Percentiles rank a stretch among this genome's conserved stretches.
These are phyloP conservation scores for Apiospora sp. DNA, from an alignment of 2,329 filamentous ascomycete genomes.

Conservation along the genomic window DNA sequence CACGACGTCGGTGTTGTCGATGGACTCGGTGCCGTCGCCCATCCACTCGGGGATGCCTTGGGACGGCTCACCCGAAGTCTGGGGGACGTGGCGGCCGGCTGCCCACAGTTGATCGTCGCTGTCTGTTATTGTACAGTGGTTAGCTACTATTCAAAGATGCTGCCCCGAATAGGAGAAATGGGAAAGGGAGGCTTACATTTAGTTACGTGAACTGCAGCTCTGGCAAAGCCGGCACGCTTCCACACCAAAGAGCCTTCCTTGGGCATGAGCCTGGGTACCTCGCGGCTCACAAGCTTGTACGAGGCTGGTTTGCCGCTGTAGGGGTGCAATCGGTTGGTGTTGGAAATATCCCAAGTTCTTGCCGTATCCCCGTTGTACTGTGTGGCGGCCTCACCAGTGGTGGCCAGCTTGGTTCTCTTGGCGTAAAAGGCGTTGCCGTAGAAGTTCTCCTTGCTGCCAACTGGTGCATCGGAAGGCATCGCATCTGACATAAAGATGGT, in stretches of 20 bases:
- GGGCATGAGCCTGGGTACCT: conserved; percentile 80
- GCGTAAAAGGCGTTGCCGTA: conserved; percentile 93
- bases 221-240: conserved; percentile 88
- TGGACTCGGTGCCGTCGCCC: conserved; percentile 69
- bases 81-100: conserved; percentile 85
- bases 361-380: conserved; percentile 84
- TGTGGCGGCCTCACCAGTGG: conserved; percentile 71
- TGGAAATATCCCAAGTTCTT: conserved; percentile 90
- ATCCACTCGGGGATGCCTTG: conserved; percentile 80
- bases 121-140: conserved; percentile 56
- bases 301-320: conserved; percentile 84
- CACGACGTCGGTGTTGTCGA: conserved; percentile 86
- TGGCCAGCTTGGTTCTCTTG: conserved; percentile 81
- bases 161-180: too few relatives aligned
- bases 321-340: conserved; percentile 83
- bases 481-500: conserved; percentile 87
- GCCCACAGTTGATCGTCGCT: conserved; percentile 83
- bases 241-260: conserved; percentile 84
- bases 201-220: conserved; percentile 88
- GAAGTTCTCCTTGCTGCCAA: conserved; percentile 82
- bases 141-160: not conserved
- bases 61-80: conserved; percentile 83
- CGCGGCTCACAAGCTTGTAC: conserved; percentile 90
- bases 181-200: conserved; percentile 69
- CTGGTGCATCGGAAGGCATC: conserved; percentile 71